Percentiles rank a stretch among this genome's conserved stretches.
Evolutionary conservation across 2,329 filamentous ascomycete species (phyloP).

Genomic region (Xylariomycetidae sp.): DNA sequence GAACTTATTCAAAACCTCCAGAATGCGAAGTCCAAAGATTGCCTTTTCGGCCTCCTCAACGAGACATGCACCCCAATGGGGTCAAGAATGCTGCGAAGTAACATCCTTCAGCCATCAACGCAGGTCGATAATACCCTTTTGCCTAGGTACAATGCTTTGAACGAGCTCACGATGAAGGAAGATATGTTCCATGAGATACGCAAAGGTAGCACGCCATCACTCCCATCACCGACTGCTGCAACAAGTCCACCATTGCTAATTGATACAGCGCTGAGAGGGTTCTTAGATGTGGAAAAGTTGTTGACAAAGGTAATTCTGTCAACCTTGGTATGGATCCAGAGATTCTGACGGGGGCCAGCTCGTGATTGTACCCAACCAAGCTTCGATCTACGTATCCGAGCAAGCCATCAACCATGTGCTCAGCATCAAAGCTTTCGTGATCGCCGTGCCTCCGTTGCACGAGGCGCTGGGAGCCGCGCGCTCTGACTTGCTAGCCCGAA

Average conservation of each 20-base stretch:
- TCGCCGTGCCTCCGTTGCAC: slow-evolving; percentile 60
- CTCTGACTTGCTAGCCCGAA: slow-evolving; percentile 58
- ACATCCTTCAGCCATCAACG: slow-evolving; percentile 83
- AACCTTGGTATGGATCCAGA: not conserved
- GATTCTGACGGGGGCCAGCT: slow-evolving; percentile 43
- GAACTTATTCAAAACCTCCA: slow-evolving; percentile 87
- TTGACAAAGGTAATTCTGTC: slow-evolving; percentile 58
- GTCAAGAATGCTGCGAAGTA: slow-evolving; percentile 72
- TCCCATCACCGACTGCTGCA: slow-evolving; percentile 2
- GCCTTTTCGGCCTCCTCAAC: slow-evolving; percentile 79
- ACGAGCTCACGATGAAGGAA: slow-evolving; percentile 75
- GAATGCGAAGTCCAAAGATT: slow-evolving; percentile 70
- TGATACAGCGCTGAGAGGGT: slow-evolving; percentile 59
- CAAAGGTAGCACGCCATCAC: slow-evolving; percentile 44
- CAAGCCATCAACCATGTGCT: slow-evolving; percentile 82
- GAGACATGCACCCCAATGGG: slow-evolving; percentile 87
- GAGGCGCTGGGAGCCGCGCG: slow-evolving; percentile 60
- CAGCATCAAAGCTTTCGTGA: slow-evolving; percentile 76
- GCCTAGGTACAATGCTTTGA: slow-evolving; percentile 73
- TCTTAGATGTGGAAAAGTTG: slow-evolving; percentile 73
- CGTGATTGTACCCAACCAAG: slow-evolving; percentile 65
- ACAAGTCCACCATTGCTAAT: too few species aligned
- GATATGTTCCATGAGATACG: slow-evolving; percentile 77
- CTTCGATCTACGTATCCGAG: slow-evolving; percentile 63
- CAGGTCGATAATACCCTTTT: slow-evolving; percentile 56